Evolutionary conservation across 441 rosid genomes (phyloP).

Genomic region (Manihot esculenta): DNA sequence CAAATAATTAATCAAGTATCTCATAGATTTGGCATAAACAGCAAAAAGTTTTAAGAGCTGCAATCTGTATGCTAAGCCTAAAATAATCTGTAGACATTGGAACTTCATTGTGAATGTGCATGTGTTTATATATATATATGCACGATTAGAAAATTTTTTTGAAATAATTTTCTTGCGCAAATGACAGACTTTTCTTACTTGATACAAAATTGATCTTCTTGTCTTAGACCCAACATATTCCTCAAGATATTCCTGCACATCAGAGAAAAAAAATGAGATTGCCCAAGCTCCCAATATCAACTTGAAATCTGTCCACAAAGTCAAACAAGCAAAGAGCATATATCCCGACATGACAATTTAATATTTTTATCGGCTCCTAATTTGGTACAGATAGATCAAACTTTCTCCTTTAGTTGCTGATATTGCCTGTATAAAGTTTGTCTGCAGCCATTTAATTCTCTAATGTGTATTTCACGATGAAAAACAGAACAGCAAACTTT

Average conservation of each 20-base stretch:
- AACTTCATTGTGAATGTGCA: too few relatives aligned
- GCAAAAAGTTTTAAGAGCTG: too few relatives aligned
- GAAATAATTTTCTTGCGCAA: too few relatives aligned
- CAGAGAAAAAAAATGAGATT: slow-evolving; percentile 13
- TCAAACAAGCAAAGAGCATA: background rate
- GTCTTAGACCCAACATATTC: slow-evolving; percentile 60
- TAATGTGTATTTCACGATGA: background rate
- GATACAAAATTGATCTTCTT: slow-evolving; percentile 68
- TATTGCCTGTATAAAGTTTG: background rate
- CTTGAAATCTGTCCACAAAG: background rate
- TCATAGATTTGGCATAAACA: background rate
- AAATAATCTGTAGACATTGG: background rate
- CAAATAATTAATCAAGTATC: background rate
- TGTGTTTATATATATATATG: too few relatives aligned
- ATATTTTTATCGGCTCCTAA: background rate
- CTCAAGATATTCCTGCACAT: slow-evolving; percentile 82
- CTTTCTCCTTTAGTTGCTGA: background rate
- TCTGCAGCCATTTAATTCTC: background rate
- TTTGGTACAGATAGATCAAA: background rate
- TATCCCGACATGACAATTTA: background rate
- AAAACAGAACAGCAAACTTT: background rate
- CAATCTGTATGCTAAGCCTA: background rate
- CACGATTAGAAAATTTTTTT: too few relatives aligned
- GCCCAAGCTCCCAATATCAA: slow-evolving; percentile 2
- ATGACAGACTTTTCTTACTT: slow-evolving; percentile 44